A percentile compares a stretch with the other conserved stretches of the same genome.
These are phyloP conservation scores for Tetrapyrgos nigripes DNA, from an alignment of 1,284 basidiomycete genomes.

Conservation along the genomic window DNA sequence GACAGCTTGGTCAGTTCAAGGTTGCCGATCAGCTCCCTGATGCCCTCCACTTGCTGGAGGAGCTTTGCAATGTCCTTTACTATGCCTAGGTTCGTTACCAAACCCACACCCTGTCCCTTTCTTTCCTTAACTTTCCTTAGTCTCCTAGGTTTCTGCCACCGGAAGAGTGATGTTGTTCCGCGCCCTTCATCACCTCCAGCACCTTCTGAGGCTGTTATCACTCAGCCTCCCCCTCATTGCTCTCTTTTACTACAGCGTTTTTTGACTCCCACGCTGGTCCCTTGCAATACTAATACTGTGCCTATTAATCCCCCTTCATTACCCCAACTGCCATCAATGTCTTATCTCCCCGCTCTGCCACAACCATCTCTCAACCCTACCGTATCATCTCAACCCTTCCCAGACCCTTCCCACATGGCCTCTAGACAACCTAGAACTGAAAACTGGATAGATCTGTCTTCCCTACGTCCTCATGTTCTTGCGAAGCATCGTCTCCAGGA, in stretches of 20 bases:
- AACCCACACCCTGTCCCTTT: too few species aligned
- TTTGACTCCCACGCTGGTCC: not conserved
- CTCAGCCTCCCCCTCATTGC: not conserved
- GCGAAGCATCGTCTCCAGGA: not conserved
- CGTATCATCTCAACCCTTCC: not conserved
- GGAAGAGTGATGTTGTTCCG: not conserved
- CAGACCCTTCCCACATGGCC: not conserved
- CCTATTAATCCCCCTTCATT: too few species aligned
- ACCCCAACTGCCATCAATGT: too few species aligned
- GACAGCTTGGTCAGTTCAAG: slow-evolving; percentile 20
- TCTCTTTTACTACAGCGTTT: not conserved
- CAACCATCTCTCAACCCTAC: not conserved
- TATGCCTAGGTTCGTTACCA: too few species aligned
- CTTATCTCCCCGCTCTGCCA: not conserved
- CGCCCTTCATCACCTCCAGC: not conserved
- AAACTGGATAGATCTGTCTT: not conserved
- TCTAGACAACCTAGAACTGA: not conserved
- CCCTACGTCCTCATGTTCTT: not conserved
- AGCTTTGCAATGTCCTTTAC: slow-evolving; percentile 20
- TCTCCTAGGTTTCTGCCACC: not conserved
- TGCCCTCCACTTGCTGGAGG: slow-evolving; percentile 24
- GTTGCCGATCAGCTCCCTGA: slow-evolving; percentile 6
- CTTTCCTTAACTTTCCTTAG: too few species aligned
- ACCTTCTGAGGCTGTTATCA: not conserved
- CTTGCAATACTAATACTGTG: too few species aligned